These are phyloP conservation scores for Yamadazyma membranifaciens DNA, from an alignment of 1,139 yeast species.

Conservation along the genomic window DNA sequence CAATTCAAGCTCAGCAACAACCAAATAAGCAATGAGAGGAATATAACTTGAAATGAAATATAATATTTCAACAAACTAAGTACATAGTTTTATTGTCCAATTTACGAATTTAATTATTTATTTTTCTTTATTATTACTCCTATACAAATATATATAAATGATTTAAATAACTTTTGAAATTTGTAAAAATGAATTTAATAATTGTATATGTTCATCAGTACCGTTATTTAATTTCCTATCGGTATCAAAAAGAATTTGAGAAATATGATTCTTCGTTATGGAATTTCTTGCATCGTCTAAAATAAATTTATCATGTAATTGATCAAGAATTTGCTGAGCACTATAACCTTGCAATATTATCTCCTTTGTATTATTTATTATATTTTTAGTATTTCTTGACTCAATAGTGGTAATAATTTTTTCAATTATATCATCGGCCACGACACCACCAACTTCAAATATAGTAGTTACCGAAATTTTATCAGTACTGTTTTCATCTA, in stretches of 20 bases:
- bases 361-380: conserved; percentile 51
- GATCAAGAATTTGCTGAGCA: conserved; percentile 74
- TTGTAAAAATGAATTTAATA: conserved; percentile 66
- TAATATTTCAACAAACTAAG: too few species aligned
- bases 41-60: not conserved
- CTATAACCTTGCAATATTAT: conserved; percentile 81
- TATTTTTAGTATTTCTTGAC: conserved; percentile 30
- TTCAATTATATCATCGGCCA: conserved; percentile 56
- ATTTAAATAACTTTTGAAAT: conserved; percentile 43
- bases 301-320: conserved; percentile 73
- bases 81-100: not conserved
- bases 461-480: conserved; percentile 46
- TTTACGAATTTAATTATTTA: not conserved
- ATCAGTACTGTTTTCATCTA: conserved; percentile 23
- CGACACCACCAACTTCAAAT: conserved; percentile 82
- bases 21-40: not conserved
- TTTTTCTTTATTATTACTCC: not conserved
- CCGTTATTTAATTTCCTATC: conserved; percentile 81
- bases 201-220: conserved; percentile 84
- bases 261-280: conserved; percentile 59
- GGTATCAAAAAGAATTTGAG: conserved; percentile 66
- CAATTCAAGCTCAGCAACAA: conserved; percentile 3
- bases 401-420: conserved; percentile 41
- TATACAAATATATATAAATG: not conserved
- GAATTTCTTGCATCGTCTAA: conserved; percentile 55